Evolutionary conservation across 495 filamentous ascomycete species (phyloP), one percentile per base, ranked within the genome.

Genomic region (Astrocystis sublimbata): DNA sequence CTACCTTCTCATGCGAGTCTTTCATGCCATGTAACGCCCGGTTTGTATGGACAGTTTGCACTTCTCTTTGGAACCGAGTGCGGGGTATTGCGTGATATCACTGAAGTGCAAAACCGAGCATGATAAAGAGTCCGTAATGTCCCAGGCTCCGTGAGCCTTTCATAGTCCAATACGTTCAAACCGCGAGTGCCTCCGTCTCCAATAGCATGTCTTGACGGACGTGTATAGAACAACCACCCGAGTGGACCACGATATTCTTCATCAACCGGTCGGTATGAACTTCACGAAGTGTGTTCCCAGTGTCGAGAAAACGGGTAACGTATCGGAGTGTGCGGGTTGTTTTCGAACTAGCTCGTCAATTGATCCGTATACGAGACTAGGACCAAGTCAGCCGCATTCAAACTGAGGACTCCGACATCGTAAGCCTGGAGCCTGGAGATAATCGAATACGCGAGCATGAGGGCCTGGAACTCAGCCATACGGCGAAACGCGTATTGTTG

Each of bases 1-100:
- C 26, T 41, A 38, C 58, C 35, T 33, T 36, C 45, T 17, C 8
- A 57, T 43, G 13, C 13, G 17, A 31, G 10, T 51, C 19, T n/a
- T n/a, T n/a, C n/a, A n/a, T n/a, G n/a, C n/a, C 58, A 60, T 51
- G 24, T 30, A 7, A 51, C 58, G 58, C 45, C 58, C 58, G 26
- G 9, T 15, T 41, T 21, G 23, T 30, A n/a, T 36, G 45, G 45
- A 36, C 21, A 40, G 43, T 17, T 6, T 36, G 57, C 57, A 38
- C 41, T 49, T 59, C 41, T 50, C 4, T 1, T 9, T 21, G 10
- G 24, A 17, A 40, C 33, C 5, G 24, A 0, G 8, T 56, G 40
- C 38, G 46, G 35, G 46, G 58, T 12, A 8, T 60, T 26, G 46
- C 58, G 21, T 50, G 23, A 35, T 60, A 12, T 41, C 17, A n/a